phyloP scores from a whole-genome alignment of 768 basidiomycete species.

The Artomyces pyxidatus region DNA sequence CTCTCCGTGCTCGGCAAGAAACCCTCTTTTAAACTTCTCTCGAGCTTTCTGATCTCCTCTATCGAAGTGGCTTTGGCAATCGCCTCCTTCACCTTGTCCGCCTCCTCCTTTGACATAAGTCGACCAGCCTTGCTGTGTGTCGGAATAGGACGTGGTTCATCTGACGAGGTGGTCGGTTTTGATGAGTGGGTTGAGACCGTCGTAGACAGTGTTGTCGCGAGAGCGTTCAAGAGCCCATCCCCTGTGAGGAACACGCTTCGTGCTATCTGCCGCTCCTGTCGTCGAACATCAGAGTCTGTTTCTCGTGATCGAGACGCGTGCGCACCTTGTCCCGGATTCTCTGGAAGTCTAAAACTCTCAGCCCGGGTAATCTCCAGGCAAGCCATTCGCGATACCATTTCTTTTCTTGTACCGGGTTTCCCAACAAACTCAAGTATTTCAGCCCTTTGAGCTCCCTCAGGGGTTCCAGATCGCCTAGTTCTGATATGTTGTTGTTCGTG shows the following conservation, averaged over 20 bases:
- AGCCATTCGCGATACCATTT: slow-evolving; percentile 98
- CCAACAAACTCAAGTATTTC: slow-evolving; percentile 68
- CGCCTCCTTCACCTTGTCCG: slow-evolving; percentile 77
- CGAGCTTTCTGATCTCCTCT: slow-evolving; percentile 79
- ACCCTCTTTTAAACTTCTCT: slow-evolving; percentile 77
- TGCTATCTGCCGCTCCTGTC: slow-evolving; percentile 72
- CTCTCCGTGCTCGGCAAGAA: slow-evolving; percentile 73
- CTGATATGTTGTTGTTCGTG: slow-evolving; percentile 72
- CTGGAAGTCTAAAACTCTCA: slow-evolving; percentile 93
- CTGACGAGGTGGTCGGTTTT: slow-evolving; percentile 57
- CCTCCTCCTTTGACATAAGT: slow-evolving; percentile 87
- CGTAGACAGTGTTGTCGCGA: slow-evolving; percentile 70
- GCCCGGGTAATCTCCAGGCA: slow-evolving; percentile 76
- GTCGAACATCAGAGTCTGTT: slow-evolving; percentile 6
- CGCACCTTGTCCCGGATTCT: slow-evolving; percentile 91
- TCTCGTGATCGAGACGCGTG: slow-evolving; percentile 21
- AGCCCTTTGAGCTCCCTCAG: slow-evolving; percentile 68
- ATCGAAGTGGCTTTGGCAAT: slow-evolving; percentile 87
- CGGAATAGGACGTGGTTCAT: slow-evolving; percentile 64
- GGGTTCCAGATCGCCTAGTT: slow-evolving; percentile 81
- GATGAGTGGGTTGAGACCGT: slow-evolving; percentile 60
- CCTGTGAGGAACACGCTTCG: slow-evolving; percentile 74
- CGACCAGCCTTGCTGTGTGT: slow-evolving; percentile 66
- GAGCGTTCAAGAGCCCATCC: slow-evolving; percentile 67
- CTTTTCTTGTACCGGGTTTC: slow-evolving; percentile 82